These are phyloP conservation scores for Picocystis sp. DNA, from an alignment of 163 green algal species.

Conservation along the genomic window DNA sequence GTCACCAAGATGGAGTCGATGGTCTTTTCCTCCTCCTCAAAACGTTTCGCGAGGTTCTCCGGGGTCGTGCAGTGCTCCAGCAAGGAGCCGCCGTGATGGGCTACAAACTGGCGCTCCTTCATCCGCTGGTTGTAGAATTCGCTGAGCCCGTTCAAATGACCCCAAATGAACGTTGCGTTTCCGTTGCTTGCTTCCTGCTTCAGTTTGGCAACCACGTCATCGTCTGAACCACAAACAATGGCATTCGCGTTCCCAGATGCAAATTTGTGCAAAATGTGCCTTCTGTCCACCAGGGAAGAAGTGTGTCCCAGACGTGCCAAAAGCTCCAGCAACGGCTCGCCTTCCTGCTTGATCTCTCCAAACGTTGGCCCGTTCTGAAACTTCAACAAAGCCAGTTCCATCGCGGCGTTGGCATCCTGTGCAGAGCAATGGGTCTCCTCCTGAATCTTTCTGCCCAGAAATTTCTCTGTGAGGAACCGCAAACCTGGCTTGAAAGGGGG, in stretches of 20 bases:
- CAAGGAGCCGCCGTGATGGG: constrained; percentile 1
- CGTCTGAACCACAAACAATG: constrained; percentile 18
- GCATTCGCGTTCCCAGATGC: constrained; percentile 18
- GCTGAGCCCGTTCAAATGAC: constrained; percentile 22
- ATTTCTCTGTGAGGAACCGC: constrained; percentile 36
- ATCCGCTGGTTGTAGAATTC: constrained; percentile 12
- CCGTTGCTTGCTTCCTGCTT: constrained; percentile 10
- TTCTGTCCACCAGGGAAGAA: constrained; percentile 33
- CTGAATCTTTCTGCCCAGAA: constrained; percentile 66
- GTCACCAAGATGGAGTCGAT: constrained; percentile 14
- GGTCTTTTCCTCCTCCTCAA: constrained; percentile 9
- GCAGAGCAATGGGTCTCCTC: constrained; percentile 55
- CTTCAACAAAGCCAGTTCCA: constrained; percentile 77
- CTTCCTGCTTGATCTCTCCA: constrained; percentile 9
- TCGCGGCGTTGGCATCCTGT: constrained; percentile 54
- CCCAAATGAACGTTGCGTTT: constrained; percentile 28
- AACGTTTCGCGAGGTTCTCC: background rate
- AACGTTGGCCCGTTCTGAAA: constrained; percentile 33
- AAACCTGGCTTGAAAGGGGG: constrained; percentile 15
- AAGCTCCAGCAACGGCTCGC: constrained; percentile 22
- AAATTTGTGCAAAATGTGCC: constrained; percentile 23
- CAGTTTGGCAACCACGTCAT: constrained; percentile 16
- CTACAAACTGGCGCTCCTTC: background rate
- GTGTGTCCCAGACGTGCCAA: constrained; percentile 7
- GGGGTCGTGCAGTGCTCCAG: background rate